A percentile compares a stretch with the other conserved stretches of the same genome.
phyloP scores from a whole-genome alignment of 2,329 filamentous ascomycete species.

The Xylogone sp. region DNA sequence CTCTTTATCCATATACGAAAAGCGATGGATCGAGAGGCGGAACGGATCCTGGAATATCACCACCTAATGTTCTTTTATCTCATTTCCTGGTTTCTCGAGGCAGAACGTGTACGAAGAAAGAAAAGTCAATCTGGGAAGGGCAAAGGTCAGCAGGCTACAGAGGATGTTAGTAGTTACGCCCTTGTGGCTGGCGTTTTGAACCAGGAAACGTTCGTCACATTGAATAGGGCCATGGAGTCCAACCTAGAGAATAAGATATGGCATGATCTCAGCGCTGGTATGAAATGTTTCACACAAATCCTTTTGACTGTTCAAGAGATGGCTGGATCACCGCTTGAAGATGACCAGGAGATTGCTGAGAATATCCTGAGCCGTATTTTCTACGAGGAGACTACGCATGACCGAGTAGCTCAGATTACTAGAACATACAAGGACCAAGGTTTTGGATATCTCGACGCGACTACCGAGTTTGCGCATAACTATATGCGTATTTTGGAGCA shows the following conservation, averaged over 20 bases:
- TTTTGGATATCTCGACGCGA: constrained; percentile 88
- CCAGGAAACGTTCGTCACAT: constrained; percentile 88
- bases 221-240: constrained; percentile 79
- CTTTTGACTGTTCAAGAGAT: constrained; percentile 90
- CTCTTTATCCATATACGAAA: constrained; percentile 81
- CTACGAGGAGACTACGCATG: constrained; percentile 93
- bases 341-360: constrained; percentile 97
- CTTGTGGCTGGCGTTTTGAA: constrained; percentile 86
- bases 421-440: constrained; percentile 90
- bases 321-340: constrained; percentile 76
- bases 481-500: constrained; percentile 88
- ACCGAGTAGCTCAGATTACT: constrained; percentile 75
- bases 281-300: constrained; percentile 94
- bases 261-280: constrained; percentile 80
- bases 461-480: constrained; percentile 86
- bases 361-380: constrained; percentile 98
- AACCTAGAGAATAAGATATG: constrained; percentile 80
- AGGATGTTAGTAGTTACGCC: constrained; percentile 72
- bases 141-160: constrained; percentile 37
- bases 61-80: constrained; percentile 87
- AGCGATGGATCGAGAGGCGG: constrained; percentile 84
- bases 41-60: constrained; percentile 75
- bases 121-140: constrained; percentile 52
- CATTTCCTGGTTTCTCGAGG: constrained; percentile 87
- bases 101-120: constrained; percentile 70